Percentiles rank a stretch among this genome's conserved stretches.
Conservation (phyloP, 108 stramenopile species). For the Nitzschia palea region DNA sequence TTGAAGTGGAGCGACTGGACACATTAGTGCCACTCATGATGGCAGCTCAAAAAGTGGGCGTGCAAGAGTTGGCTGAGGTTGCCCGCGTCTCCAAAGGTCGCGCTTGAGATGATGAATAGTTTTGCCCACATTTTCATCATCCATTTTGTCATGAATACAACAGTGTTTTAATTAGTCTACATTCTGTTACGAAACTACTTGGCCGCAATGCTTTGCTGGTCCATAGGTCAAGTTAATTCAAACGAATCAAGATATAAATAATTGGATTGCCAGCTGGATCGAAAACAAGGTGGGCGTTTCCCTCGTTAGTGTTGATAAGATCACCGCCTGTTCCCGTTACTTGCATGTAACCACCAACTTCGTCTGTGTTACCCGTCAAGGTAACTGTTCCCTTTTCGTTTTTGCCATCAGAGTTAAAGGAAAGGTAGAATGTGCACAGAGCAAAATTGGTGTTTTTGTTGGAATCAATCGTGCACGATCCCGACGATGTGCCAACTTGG, state of each 20-base stretch:
- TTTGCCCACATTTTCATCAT: too few relatives aligned
- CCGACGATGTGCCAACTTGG: conserved; percentile 5
- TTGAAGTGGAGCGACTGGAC: background rate
- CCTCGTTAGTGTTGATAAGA: background rate
- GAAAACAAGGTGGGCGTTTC: conserved; percentile 13
- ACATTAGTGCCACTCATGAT: background rate
- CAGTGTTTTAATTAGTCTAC: background rate
- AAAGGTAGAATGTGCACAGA: conserved; percentile 21
- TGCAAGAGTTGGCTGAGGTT: background rate
- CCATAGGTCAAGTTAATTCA: too few relatives aligned
- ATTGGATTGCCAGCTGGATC: conserved; percentile 32
- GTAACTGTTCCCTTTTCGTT: conserved; percentile 16
- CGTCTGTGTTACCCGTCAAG: conserved; percentile 9
- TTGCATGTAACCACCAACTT: conserved; percentile 21
- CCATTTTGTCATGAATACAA: background rate
- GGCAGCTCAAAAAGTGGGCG: background rate
- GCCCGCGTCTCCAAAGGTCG: too few relatives aligned
- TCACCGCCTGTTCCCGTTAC: conserved; percentile 28
- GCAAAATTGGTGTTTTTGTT: conserved; percentile 16
- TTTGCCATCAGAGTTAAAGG: conserved; percentile 16
- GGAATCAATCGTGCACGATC: conserved; percentile 13
- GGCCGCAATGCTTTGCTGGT: too few relatives aligned
- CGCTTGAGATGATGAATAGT: too few relatives aligned
- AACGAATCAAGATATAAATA: conserved; percentile 18
- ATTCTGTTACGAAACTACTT: too few relatives aligned